These are phyloP conservation scores for Leucogyrophana mollusca DNA, from an alignment of 768 basidiomycete species.

Conservation along the genomic window DNA sequence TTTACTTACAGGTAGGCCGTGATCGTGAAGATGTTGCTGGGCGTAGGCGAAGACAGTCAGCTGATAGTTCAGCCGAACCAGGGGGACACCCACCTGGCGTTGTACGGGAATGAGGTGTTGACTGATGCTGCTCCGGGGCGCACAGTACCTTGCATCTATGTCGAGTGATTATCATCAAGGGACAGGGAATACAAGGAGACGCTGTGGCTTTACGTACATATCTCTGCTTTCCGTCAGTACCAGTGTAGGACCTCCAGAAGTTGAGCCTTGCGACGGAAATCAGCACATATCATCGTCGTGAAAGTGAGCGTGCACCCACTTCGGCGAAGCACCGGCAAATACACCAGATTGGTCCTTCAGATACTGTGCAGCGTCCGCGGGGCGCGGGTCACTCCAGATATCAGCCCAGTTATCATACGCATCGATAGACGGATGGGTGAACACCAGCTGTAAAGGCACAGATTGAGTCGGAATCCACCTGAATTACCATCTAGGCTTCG, in stretches of 20 bases:
- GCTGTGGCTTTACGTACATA: conserved; percentile 35
- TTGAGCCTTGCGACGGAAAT: conserved; percentile 38
- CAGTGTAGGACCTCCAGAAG: conserved; percentile 58
- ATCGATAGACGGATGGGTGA: conserved; percentile 62
- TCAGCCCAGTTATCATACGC: conserved; percentile 67
- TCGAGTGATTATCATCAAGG: neutral
- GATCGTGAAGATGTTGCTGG: conserved; percentile 57
- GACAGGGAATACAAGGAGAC: neutral
- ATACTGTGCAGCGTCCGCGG: conserved; percentile 58
- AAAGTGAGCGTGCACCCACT: too few relatives aligned
- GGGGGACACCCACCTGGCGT: conserved; percentile 31
- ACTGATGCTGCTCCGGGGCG: conserved; percentile 58
- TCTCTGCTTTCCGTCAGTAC: conserved; percentile 45
- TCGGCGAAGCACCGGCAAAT: conserved; percentile 55
- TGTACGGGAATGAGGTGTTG: conserved; percentile 49
- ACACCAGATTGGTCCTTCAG: conserved; percentile 50
- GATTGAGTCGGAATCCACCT: neutral
- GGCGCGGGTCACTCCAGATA: conserved; percentile 52
- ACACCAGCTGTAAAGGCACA: conserved; percentile 42
- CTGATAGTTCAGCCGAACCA: neutral
- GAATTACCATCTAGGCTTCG: neutral
- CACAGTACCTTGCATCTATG: conserved; percentile 61
- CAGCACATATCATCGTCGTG: too few relatives aligned
- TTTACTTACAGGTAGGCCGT: conserved; percentile 52
- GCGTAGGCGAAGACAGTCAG: neutral